Base-by-base conservation (phyloP, 179 eudicot genomes). In the Sideroxylon spinosum region DNA sequence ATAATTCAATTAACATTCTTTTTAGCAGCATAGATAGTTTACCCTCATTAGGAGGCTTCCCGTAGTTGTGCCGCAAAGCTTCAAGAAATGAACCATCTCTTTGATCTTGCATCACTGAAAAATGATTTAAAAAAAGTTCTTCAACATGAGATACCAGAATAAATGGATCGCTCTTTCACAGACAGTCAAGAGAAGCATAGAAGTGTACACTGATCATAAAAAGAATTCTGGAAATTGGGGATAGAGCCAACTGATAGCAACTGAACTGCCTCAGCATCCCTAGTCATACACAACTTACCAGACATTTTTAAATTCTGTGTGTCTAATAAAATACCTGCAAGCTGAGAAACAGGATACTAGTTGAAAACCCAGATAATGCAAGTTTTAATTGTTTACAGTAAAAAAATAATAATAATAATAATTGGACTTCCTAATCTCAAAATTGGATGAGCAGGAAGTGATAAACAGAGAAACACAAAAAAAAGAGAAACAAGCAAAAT, bases 191-290 rank as follows among this genome's bases (percentile, higher is more conserved):
- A 66, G 65, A 68, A 64, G 26, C 13, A 71, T 44, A 74, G 76
- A 37, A 67, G 50, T 79, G 7, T 79, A 87, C 90, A 77, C 67
- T 85, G 84, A 60, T 85, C 88, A 71, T 75, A 87, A 74, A 85
- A 76, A 44, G 78, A 62, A 75, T 78, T 83, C 59, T 82, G 74
- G 25, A 80, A 82, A 78, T 80, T 87, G 14, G 85, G 88, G 60
- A 83, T 50, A 56, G 83, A 83, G 69, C 86, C 85, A 77, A 85
- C 90, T 49, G 82, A 78, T 29, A 87, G 83, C 73, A 87, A 75
- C 73, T 82, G 90, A 77, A 86, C 82, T 19, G 88, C 90, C 70
- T 87, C 90, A 7, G 86, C 78, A 76, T 87, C 90, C 84, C 85
- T 80, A 9, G 85, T 82, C 81, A 77, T 72, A 28, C 84, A 83